Percentiles rank a stretch among this genome's conserved stretches.
phyloP scores from a whole-genome alignment of 495 filamentous ascomycete genomes.

The Chlorociboria aeruginascens region DNA sequence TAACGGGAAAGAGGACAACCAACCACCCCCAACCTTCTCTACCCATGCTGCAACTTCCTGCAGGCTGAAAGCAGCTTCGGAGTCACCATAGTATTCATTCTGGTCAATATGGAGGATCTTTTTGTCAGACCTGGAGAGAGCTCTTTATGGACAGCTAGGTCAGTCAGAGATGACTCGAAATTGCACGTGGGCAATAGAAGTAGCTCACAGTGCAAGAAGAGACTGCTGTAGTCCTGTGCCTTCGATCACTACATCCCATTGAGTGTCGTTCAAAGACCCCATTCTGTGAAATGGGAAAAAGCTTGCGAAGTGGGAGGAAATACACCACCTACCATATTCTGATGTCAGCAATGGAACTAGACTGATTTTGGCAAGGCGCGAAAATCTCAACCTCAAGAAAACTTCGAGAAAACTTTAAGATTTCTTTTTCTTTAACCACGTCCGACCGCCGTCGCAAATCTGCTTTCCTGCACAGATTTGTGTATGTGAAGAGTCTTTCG shows the following conservation, averaged over 20 bases:
- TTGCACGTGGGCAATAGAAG: conserved; percentile 3
- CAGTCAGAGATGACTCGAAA: conserved; percentile 43
- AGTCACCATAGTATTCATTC: conserved; percentile 77
- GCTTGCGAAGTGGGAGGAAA: conserved; percentile 3
- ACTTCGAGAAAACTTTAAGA: background rate
- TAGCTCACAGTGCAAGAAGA: conserved; percentile 79
- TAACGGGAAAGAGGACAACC: background rate
- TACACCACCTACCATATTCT: no score
- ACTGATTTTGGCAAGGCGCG: no score
- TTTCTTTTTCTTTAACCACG: conserved; percentile 31
- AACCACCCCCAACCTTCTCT: conserved; percentile 35
- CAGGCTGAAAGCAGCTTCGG: conserved; percentile 78
- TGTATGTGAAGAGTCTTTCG: conserved; percentile 51
- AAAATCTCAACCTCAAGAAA: background rate
- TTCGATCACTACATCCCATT: conserved; percentile 84
- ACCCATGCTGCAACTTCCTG: conserved; percentile 74
- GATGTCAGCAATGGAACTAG: no score
- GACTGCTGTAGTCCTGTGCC: conserved; percentile 88
- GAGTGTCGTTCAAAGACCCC: conserved; percentile 68
- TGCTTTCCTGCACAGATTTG: conserved; percentile 28
- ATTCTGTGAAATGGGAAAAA: conserved; percentile 34
- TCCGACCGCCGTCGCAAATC: conserved; percentile 37
- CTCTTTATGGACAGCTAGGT: conserved; percentile 54
- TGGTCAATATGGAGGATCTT: conserved; percentile 83
- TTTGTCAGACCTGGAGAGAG: conserved; percentile 83